Evolutionary conservation across 441 rosid genomes (phyloP), one percentile per base, ranked within the genome.

Genomic region (Flueggea neowawraea): DNA sequence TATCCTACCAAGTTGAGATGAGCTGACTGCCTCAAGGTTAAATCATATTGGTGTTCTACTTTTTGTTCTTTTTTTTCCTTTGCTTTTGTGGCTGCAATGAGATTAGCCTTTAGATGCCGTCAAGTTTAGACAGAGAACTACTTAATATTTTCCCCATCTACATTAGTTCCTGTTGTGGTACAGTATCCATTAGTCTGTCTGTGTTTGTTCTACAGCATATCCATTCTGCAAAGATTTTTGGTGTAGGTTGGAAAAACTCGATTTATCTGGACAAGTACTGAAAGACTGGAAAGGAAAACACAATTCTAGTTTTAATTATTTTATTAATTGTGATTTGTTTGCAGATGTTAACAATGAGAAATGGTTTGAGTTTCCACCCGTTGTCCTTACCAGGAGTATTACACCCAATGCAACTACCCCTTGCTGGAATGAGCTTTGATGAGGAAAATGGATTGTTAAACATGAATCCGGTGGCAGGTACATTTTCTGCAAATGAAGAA

Each of bases 301-400:
- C 50, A 47, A 47, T 47, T 36, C 41, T 47, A 47, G 50, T 47
- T 4, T 10, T 47, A 10, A 14, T 11, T 4, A 47, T 47, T 11
- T 9, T 10, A 12, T 14, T 47, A 9, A 47, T 4, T 47, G 62
- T 57, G 49, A 48, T 71, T 66, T 41, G 56, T 64, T 57, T 68
- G 52, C 91, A 88, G 91, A 88, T 88, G 95, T 59, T 88, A 64
- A 77, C 91, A 4, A 73, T 85, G 87, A 82, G 90, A 77, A 88
- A 88, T 32, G 95, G 91, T 56, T 60, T 85, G 69, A 78, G 82
- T 68, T 71, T 85, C 75, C 87, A 84, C 61, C 90, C 88, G 13
- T 65, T 81, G 82, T 75, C 81, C 79, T 62, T 82, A 69, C 85
- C 95, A 0, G 88, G 85, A 63, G 80, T 67, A 16, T 49, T 65